A percentile compares a stretch with the other conserved stretches of the same genome.
These are phyloP conservation scores for Pistacia atlantica DNA, from an alignment of 345 rosid genomes.

Conservation along the genomic window DNA sequence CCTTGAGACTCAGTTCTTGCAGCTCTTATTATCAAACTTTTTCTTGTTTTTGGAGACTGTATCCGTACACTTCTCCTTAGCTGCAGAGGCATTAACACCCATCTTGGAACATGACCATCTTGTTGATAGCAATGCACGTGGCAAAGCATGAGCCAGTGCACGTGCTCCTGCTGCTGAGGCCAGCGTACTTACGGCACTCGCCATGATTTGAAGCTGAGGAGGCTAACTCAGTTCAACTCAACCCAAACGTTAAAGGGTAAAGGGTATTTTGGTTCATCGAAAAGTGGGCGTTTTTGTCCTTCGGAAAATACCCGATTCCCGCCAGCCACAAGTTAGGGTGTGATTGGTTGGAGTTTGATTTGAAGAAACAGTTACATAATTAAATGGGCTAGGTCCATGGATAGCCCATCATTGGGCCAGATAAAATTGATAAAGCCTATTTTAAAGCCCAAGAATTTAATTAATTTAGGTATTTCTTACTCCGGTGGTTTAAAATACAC, in stretches of 20 bases:
- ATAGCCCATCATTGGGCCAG: neutral
- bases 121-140: constrained; percentile 21
- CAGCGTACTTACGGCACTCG: constrained; percentile 22
- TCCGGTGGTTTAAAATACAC: too few species aligned
- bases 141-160: constrained; percentile 12
- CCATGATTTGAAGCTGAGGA: constrained; percentile 22
- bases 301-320: neutral
- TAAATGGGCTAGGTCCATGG: neutral
- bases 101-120: constrained; percentile 16
- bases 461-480: neutral
- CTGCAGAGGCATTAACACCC: constrained; percentile 29
- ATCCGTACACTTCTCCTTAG: constrained; percentile 23
- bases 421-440: neutral
- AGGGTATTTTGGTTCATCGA: neutral
- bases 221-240: neutral
- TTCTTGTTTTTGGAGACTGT: constrained; percentile 23
- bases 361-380: neutral
- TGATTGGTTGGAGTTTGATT: too few species aligned
- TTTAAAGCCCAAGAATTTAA: neutral
- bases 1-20: constrained; percentile 65
- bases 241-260: neutral
- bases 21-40: constrained; percentile 53
- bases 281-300: neutral
- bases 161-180: constrained; percentile 28
- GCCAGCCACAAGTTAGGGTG: neutral